Base-by-base conservation (phyloP, 2,329 filamentous ascomycete species). In the Penicillium sp. region DNA sequence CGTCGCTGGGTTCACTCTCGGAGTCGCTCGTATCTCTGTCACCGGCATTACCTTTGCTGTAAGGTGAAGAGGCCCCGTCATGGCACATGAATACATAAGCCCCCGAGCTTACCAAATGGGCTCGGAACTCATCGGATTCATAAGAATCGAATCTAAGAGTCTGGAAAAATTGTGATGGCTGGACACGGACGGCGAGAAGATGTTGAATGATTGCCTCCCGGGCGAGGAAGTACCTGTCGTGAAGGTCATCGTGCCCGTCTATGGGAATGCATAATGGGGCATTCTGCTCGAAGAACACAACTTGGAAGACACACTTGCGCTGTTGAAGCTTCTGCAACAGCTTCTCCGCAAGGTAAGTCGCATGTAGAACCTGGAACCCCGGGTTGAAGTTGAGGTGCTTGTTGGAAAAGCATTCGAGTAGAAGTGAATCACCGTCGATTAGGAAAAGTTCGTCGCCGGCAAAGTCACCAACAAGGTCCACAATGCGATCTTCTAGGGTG, bases 401-500 rank as follows among this genome's bases (percentile, higher is more conserved):
- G 55, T 85, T 76, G n/a, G 73, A 70, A 40, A 89, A 79, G 59
- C 80, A 84, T 50, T 86, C 71, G 6, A 81, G 71, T 10, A 90
- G 71, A n/a, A 90, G 67, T 0, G 85, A 85, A 60, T 91, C 86
- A 27, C 86, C 86, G 55, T 90, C 84, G 27, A 90, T 78, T 18
- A 86, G 72, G 63, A 89, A 90, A 10, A 85, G 75, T 62, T 89
- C 86, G 52, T 81, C 81, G 18, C 87, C 86, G 3, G 84, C 85
- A 67, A 87, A 90, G 63, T 90, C 87, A 34, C 87, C 85, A 3
- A 89, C 80, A 2, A 90, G 77, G 57, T 88, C 84, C 25, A 87
- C 75, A 41, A 69, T 69, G 46, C 75, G 68, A 6, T 75, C 72
- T 11, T 66, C 57, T 3, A 75, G 65, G 11, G 13, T 31, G 37